Base-by-base conservation (phyloP, 2,329 filamentous ascomycete species). In the Allantophomopsis lycopodina region DNA sequence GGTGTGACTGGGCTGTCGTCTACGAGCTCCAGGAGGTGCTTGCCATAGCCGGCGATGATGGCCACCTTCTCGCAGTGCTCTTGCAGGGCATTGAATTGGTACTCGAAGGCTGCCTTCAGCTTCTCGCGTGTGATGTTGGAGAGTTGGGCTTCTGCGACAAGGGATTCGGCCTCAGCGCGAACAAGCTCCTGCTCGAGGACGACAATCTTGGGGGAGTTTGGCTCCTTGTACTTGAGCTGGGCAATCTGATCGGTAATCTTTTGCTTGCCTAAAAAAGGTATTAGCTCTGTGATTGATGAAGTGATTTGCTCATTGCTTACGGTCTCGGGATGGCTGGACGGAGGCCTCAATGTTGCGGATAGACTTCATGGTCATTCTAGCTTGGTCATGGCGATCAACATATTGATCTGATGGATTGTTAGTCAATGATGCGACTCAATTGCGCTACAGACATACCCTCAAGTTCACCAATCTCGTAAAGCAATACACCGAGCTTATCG, bases 111-210 rank as follows among this genome's bases (percentile, higher is more conserved):
- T 39, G 89, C 83, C 76, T 98, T 98, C 59, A 98, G 79, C 74
- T 98, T 98, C 67, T 98, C 89, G 54, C 91, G 89, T 18, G 93
- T 98, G 57, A 98, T 98, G 72, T 98, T 98, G 59, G 89, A 95
- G 39, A 98, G 74, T 66, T 98, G 91, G 7, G 91, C 91, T 63
- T 98, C 91, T 46, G 91, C 91, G 41, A 98, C 91, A 12, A 98
- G 78, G n/a, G 91, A 96, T 63, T 98, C 91, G 54, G 91, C 91
- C 64, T 98, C 91, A 50, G 91, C 91, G 53, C 91, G 88, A 51
- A 98, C 91, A 43, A 98, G 83, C 64, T 98, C 91, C 64, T 98
- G 91, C 66, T 98, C 91, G 40, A 98, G 79, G 32, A 98, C 88
- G 42, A 95, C 87, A 52, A 98, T 95, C 66, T 87, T 91, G 47